A percentile compares a stretch with the other conserved stretches of the same genome.
Evolutionary conservation across 257 asterid genomes (phyloP).

Genomic region (Knoxia roxburghii): DNA sequence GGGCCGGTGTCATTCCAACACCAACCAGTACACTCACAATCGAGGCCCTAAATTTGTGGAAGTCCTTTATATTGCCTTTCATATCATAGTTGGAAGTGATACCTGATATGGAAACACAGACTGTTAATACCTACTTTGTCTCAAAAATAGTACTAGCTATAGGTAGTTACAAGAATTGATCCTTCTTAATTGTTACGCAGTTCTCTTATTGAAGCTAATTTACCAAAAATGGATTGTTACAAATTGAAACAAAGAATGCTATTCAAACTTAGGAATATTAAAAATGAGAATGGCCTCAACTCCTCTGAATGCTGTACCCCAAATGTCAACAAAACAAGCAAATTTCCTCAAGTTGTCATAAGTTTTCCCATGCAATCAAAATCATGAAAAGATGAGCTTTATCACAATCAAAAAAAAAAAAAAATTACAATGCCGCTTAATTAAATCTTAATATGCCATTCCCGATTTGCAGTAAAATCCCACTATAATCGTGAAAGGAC

Average conservation of each 20-base stretch:
- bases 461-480: background rate
- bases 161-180: background rate
- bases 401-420: background rate
- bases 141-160: background rate
- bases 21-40: conserved; percentile 49
- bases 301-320: background rate
- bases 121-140: background rate
- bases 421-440: background rate
- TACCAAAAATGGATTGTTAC: background rate
- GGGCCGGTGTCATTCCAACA: conserved; percentile 75
- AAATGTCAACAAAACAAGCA: background rate
- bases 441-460: background rate
- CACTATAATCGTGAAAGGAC: background rate
- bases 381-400: background rate
- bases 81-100: conserved; percentile 76
- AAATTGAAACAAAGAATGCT: background rate
- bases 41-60: conserved; percentile 53
- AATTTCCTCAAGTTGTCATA: background rate
- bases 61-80: conserved; percentile 63
- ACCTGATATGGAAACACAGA: conserved; percentile 41
- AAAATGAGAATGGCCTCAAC: background rate
- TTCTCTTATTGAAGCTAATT: background rate
- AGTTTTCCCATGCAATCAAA: background rate
- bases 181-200: background rate
- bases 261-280: background rate